Conservation (phyloP, 352 stramenopile species). For the Blastocystis hominis region DNA sequence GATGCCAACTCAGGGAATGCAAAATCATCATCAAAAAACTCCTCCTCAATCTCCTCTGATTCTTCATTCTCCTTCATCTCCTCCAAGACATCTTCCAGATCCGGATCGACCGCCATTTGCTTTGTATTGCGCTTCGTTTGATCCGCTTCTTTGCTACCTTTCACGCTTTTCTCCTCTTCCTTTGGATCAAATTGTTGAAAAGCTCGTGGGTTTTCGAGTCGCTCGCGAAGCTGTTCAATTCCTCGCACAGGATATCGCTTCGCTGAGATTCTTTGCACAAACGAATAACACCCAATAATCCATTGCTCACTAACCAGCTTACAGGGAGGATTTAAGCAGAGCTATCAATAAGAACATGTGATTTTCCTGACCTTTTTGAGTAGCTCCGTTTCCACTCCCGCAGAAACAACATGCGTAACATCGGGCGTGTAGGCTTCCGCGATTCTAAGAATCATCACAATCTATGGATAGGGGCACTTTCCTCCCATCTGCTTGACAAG, state of each 20-base stretch:
- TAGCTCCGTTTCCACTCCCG: not conserved
- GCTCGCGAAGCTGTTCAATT: not conserved
- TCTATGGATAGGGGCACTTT: not conserved
- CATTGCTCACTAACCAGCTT: conserved; percentile 32
- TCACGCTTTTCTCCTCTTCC: too few relatives aligned
- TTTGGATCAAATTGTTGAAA: too few relatives aligned
- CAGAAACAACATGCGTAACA: conserved; percentile 14
- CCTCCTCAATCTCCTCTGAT: not conserved
- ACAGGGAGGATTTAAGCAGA: not conserved
- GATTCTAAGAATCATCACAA: not conserved
- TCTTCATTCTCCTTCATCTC: not conserved
- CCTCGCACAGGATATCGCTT: conserved; percentile 18
- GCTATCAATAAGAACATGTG: not conserved
- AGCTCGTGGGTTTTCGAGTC: not conserved
- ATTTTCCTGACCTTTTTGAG: not conserved
- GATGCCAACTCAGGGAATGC: not conserved
- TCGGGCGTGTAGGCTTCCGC: too few relatives aligned
- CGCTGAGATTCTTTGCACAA: not conserved
- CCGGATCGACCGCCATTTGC: not conserved
- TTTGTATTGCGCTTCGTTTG: not conserved
- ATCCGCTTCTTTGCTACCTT: too few relatives aligned
- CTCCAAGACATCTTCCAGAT: conserved; percentile 24
- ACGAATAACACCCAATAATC: not conserved
- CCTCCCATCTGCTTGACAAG: not conserved
- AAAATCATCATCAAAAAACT: too few relatives aligned